A percentile compares a stretch with the other conserved stretches of the same genome.
phyloP scores from a whole-genome alignment of 2,329 filamentous ascomycete species.

The Cladophialophora yegresii region DNA sequence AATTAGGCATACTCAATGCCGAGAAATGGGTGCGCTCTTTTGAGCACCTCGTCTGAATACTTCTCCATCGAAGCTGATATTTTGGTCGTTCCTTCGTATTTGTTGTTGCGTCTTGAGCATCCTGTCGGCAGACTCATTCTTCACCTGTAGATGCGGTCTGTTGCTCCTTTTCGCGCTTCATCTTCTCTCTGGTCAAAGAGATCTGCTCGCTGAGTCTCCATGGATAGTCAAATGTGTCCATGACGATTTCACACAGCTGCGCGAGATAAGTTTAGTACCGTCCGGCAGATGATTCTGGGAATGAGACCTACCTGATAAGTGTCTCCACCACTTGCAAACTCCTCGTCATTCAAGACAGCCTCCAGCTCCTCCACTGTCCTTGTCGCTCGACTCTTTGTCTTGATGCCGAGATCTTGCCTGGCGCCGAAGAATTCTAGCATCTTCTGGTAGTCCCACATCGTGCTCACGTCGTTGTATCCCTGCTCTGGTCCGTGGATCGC shows the following conservation, averaged over 20 bases:
- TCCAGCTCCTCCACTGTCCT: constrained; percentile 32
- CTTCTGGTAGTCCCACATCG: constrained; percentile 37
- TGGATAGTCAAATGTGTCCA: constrained; percentile 31
- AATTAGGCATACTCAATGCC: background rate
- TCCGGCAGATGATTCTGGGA: no score
- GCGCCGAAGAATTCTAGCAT: constrained; percentile 37
- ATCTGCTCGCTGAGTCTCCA: constrained; percentile 30
- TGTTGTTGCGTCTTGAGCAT: background rate
- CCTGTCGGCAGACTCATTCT: background rate
- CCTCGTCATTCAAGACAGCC: constrained; percentile 25
- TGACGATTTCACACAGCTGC: constrained; percentile 31
- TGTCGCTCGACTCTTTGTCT: constrained; percentile 29
- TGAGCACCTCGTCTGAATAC: background rate
- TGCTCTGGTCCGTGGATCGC: constrained; percentile 38
- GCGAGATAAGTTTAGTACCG: constrained; percentile 9
- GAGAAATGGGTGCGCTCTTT: background rate
- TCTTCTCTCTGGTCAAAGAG: constrained; percentile 12
- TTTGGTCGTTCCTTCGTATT: background rate
- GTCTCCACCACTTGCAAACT: constrained; percentile 26
- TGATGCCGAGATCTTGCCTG: constrained; percentile 43
- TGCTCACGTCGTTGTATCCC: constrained; percentile 38
- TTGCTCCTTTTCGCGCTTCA: constrained; percentile 4
- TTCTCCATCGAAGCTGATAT: background rate
- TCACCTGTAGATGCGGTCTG: constrained; percentile 4
- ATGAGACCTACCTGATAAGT: constrained; percentile 24